Conservation (phyloP, 306 rosid species). For the Nissolia schottii region DNA sequence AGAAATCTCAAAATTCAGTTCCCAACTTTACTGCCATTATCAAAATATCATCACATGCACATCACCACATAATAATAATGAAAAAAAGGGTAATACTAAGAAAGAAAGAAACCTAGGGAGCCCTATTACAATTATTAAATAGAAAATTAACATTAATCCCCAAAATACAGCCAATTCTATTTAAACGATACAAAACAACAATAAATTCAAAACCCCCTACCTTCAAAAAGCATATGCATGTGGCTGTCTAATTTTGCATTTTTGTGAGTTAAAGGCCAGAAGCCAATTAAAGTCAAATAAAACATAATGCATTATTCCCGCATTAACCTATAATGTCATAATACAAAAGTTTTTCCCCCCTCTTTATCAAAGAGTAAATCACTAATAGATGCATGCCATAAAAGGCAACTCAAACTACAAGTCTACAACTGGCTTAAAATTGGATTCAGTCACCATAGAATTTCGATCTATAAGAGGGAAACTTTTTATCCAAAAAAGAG, state of each 20-base stretch:
- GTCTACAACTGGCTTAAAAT: neutral
- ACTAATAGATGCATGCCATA: conserved; percentile 20
- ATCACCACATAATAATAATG: neutral
- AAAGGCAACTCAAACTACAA: neutral
- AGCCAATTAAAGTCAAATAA: conserved; percentile 6
- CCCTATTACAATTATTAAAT: neutral
- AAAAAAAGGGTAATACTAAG: neutral
- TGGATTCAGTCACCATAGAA: neutral
- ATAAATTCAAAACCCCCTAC: neutral
- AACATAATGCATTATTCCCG: neutral
- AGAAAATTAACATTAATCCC: neutral
- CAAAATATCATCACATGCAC: neutral
- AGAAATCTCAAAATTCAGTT: neutral
- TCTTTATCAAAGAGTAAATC: neutral
- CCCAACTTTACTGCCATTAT: neutral
- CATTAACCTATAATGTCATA: neutral
- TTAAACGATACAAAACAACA: conserved; percentile 5
- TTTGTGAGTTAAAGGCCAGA: neutral
- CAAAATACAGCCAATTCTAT: neutral
- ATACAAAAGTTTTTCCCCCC: neutral
- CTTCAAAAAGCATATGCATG: conserved; percentile 7
- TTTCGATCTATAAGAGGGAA: neutral
- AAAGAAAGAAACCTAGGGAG: neutral
- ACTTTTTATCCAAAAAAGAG: too few species aligned
- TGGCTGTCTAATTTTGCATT: neutral